These are phyloP conservation scores for Gyrodon lividus DNA, from an alignment of 768 basidiomycete species.

Conservation along the genomic window DNA sequence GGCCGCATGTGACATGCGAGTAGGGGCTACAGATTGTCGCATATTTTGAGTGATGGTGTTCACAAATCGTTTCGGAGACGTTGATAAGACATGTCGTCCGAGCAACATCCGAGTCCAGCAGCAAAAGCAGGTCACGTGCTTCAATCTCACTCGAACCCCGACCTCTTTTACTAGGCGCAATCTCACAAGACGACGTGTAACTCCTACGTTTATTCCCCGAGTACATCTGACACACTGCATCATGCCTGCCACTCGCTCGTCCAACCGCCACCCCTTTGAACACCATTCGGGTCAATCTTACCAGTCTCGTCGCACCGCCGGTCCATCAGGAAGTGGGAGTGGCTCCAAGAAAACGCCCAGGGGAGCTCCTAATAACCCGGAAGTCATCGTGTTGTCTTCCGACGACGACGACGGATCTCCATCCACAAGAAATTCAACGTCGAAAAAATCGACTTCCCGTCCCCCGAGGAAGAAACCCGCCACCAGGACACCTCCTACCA, in stretches of 20 bases:
- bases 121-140: not conserved
- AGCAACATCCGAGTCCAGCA: too few relatives aligned
- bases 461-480: conserved; percentile 21
- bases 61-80: not conserved
- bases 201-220: not conserved
- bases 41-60: conserved; percentile 25
- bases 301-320: conserved; percentile 5
- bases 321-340: not conserved
- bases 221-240: not conserved
- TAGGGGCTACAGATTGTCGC: conserved; percentile 56
- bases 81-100: not conserved
- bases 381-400: conserved; percentile 36
- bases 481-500: conserved; percentile 3
- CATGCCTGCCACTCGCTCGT: conserved; percentile 32
- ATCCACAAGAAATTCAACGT: conserved; percentile 17
- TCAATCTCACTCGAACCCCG: too few relatives aligned
- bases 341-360: conserved; percentile 16
- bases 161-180: not conserved
- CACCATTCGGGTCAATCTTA: conserved; percentile 3
- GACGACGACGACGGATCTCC: conserved; percentile 27
- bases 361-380: conserved; percentile 13
- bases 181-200: not conserved
- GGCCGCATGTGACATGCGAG: conserved; percentile 49
- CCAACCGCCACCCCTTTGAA: conserved; percentile 18
- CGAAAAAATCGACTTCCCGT: conserved; percentile 12